Conservation (phyloP, 805 yeast genomes). For the Saccharomycopsis sp. region DNA sequence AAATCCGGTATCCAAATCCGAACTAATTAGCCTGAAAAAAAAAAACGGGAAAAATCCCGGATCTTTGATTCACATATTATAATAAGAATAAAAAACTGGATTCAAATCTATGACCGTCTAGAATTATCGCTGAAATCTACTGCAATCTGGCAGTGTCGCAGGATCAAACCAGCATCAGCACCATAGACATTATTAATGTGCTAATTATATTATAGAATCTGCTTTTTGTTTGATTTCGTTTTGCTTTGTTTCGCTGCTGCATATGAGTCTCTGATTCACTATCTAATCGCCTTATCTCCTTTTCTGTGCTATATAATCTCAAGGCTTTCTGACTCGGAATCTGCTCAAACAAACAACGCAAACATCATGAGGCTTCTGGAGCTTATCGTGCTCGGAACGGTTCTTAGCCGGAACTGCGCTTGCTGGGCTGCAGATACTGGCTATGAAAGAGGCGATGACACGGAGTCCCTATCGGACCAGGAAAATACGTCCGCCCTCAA, state of each 20-base stretch:
- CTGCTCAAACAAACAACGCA: background rate
- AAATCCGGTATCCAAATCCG: background rate
- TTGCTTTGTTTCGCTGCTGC: background rate
- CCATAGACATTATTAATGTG: background rate
- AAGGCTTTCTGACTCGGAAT: background rate
- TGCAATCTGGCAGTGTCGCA: too few species aligned
- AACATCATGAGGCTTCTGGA: background rate
- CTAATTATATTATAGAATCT: background rate
- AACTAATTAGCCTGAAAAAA: too few species aligned
- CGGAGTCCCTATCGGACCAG: background rate
- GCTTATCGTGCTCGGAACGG: background rate
- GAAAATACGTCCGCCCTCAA: background rate
- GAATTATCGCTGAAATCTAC: too few species aligned
- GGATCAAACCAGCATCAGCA: background rate
- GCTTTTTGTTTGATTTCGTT: background rate
- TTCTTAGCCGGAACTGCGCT: background rate
- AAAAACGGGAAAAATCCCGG: background rate
- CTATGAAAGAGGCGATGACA: background rate
- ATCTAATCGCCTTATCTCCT: background rate
- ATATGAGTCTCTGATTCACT: background rate
- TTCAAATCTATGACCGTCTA: too few species aligned
- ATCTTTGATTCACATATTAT: background rate
- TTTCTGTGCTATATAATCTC: background rate
- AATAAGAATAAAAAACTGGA: too few species aligned
- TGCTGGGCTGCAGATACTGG: background rate